Evolutionary conservation across 2,329 filamentous ascomycete genomes (phyloP).

Genomic region (Parascedosporium putredinis): DNA sequence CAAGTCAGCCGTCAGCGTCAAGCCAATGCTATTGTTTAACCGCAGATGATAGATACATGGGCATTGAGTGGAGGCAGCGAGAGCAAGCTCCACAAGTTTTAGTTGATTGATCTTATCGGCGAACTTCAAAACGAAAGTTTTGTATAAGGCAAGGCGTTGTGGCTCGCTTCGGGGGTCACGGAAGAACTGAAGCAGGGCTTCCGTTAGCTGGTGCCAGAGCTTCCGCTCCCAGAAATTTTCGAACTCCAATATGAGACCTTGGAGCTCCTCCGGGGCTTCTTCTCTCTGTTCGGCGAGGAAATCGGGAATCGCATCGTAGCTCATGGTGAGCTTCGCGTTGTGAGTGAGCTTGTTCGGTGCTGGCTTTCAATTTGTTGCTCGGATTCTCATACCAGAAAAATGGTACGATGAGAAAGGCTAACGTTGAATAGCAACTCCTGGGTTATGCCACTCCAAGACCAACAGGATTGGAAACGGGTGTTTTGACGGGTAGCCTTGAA

Average conservation of each 20-base stretch:
- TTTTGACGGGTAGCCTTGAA: too few relatives aligned
- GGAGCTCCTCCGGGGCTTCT: constrained; percentile 74
- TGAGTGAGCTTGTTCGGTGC: not conserved
- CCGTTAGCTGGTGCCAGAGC: constrained; percentile 97
- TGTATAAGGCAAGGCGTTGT: constrained; percentile 84
- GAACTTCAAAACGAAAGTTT: constrained; percentile 90
- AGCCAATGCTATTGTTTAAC: too few relatives aligned
- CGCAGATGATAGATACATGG: too few relatives aligned
- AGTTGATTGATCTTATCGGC: constrained; percentile 98
- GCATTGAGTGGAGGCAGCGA: constrained; percentile 80
- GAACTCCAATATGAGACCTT: constrained; percentile 79
- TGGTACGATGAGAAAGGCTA: too few relatives aligned
- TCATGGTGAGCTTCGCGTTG: constrained; percentile 45
- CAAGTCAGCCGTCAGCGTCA: not conserved
- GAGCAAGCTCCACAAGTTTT: constrained; percentile 83
- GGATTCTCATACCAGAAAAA: too few relatives aligned
- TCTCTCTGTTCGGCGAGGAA: constrained; percentile 89
- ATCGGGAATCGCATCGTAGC: constrained; percentile 77
- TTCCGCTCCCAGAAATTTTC: constrained; percentile 98
- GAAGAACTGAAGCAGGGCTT: constrained; percentile 82
- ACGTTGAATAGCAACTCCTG: too few relatives aligned
- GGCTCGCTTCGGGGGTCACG: constrained; percentile 66
- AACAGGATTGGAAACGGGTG: too few relatives aligned
- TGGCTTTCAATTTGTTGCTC: too few relatives aligned
- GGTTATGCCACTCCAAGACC: too few relatives aligned